phyloP scores from a whole-genome alignment of 257 asterid species.

The Salvia rosmarinus region DNA sequence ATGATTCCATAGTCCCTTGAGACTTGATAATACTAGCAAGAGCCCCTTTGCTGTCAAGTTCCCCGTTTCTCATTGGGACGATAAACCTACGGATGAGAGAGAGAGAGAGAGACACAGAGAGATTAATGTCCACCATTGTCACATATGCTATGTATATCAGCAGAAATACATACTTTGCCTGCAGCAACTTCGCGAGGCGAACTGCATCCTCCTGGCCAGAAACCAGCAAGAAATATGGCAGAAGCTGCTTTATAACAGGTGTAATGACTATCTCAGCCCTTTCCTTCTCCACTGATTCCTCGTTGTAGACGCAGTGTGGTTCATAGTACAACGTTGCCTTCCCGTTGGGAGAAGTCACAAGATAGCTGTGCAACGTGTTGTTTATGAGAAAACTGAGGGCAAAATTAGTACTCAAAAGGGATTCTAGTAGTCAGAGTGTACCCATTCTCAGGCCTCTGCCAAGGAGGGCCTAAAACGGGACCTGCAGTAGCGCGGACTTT shows the following conservation, averaged over 20 bases:
- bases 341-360: constrained; percentile 65
- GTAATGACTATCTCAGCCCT: constrained; percentile 78
- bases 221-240: constrained; percentile 74
- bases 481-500: constrained; percentile 83
- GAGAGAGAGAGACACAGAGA: too few species aligned
- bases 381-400: neutral
- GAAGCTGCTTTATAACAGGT: constrained; percentile 84
- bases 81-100: constrained; percentile 50
- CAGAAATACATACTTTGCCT: constrained; percentile 67
- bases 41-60: constrained; percentile 81
- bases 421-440: neutral
- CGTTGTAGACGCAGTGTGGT: constrained; percentile 85
- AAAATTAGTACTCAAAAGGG: neutral
- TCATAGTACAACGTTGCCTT: constrained; percentile 68
- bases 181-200: constrained; percentile 70
- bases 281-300: constrained; percentile 51
- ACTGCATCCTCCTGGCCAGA: constrained; percentile 95
- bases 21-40: constrained; percentile 57
- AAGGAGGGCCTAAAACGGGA: constrained; percentile 95
- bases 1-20: constrained; percentile 81
- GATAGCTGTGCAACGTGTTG: constrained; percentile 56
- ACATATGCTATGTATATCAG: neutral
- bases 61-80: constrained; percentile 86
- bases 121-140: neutral
- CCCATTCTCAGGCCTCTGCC: constrained; percentile 99